These are phyloP conservation scores for Botrytis hyacinthi DNA, from an alignment of 2,329 filamentous ascomycete genomes.

Conservation along the genomic window DNA sequence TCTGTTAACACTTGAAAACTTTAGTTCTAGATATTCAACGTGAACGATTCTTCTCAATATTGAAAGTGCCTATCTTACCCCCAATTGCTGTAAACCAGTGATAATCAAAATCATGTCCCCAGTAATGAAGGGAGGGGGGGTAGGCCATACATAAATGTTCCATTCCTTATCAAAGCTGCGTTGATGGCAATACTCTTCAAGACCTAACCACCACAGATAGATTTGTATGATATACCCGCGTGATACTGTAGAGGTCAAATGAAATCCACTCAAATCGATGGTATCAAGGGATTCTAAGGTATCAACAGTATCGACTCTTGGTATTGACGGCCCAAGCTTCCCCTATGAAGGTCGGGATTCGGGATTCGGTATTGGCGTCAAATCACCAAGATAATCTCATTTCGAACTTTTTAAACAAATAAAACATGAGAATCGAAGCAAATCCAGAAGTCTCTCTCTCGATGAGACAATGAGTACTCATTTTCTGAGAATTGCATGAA, in stretches of 20 bases:
- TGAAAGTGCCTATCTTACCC: not conserved
- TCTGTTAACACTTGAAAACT: too few species aligned
- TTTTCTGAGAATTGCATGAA: not conserved
- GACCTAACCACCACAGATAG: not conserved
- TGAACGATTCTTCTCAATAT: not conserved
- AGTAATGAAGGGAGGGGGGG: not conserved
- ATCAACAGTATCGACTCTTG: not conserved
- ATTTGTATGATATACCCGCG: not conserved
- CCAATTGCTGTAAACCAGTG: not conserved
- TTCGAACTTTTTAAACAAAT: not conserved
- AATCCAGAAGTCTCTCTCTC: not conserved
- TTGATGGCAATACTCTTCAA: not conserved
- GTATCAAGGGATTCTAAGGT: not conserved
- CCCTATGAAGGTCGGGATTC: not conserved
- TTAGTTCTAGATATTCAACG: not conserved
- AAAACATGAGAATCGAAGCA: not conserved
- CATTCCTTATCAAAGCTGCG: not conserved
- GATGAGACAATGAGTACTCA: not conserved
- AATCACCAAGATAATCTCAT: not conserved
- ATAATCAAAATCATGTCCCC: not conserved
- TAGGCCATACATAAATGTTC: not conserved
- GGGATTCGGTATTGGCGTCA: constrained; percentile 8
- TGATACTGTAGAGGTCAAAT: not conserved
- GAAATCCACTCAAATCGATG: not conserved
- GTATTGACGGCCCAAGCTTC: constrained; percentile 6